These are phyloP conservation scores for Scheffersomyces parashehatae DNA, from an alignment of 1,139 yeast genomes.

Conservation along the genomic window DNA sequence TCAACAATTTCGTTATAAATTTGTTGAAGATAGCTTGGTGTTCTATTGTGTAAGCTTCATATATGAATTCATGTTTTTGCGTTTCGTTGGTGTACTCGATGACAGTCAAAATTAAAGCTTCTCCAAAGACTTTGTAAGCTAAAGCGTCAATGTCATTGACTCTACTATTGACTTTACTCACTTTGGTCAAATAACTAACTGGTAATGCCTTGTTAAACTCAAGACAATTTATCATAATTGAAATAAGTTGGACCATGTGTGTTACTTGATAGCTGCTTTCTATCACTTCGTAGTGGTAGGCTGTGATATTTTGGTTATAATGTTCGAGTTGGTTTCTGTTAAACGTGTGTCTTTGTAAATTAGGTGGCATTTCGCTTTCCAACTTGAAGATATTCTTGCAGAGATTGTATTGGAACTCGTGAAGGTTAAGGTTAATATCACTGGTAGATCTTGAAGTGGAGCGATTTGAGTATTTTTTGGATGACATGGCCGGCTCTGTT, in stretches of 20 bases:
- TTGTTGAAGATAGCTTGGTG: slow-evolving; percentile 11
- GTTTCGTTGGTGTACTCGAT: slow-evolving; percentile 10
- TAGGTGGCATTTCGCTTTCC: slow-evolving; percentile 3
- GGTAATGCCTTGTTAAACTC: slow-evolving; percentile 16
- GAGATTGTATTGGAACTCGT: slow-evolving; percentile 5
- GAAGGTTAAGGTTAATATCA: slow-evolving; percentile 4
- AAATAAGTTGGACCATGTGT: slow-evolving; percentile 18
- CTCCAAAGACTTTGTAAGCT: slow-evolving; percentile 22
- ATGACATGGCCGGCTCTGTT: too few relatives aligned
- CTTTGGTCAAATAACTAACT: slow-evolving; percentile 9
- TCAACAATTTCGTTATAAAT: slow-evolving; percentile 15
- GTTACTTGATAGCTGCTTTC: slow-evolving; percentile 18
- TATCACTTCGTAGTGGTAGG: slow-evolving; percentile 10
- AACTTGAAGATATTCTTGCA: slow-evolving; percentile 9
- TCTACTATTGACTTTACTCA: slow-evolving; percentile 20
- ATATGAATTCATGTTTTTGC: background rate
- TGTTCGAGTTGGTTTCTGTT: slow-evolving; percentile 6
- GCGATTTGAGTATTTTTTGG: background rate
- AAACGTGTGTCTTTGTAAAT: slow-evolving; percentile 1
- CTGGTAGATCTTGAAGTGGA: background rate
- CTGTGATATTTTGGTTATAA: slow-evolving; percentile 7
- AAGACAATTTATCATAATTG: slow-evolving; percentile 17
- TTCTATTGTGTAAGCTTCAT: slow-evolving; percentile 4
- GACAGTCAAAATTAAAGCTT: slow-evolving; percentile 19
- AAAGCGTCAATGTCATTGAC: slow-evolving; percentile 17